phyloP scores from a whole-genome alignment of 495 filamentous ascomycete species.

The Sphaerosporella brunnea region DNA sequence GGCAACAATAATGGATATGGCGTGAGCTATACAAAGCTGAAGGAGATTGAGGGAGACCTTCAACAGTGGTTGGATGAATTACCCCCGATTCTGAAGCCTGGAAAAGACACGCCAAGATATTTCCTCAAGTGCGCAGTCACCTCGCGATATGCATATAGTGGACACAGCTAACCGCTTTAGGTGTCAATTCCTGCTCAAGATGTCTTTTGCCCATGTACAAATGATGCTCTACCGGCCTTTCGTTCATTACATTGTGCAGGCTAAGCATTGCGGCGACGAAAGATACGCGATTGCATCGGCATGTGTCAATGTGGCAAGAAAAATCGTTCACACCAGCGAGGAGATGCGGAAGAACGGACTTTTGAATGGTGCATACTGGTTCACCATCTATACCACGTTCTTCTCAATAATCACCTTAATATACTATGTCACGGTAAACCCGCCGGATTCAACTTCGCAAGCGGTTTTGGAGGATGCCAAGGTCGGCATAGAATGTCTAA shows the following conservation, averaged over 20 bases:
- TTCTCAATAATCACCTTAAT: constrained; percentile 80
- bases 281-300: constrained; percentile 79
- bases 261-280: constrained; percentile 55
- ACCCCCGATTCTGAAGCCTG: constrained; percentile 54
- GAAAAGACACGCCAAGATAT: constrained; percentile 47
- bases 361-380: constrained; percentile 87
- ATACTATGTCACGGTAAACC: constrained; percentile 82
- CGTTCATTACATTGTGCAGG: constrained; percentile 73
- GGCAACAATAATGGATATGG: constrained; percentile 40
- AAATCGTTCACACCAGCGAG: constrained; percentile 79
- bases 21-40: constrained; percentile 73
- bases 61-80: constrained; percentile 68
- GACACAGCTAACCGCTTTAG: constrained; percentile 31
- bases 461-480: constrained; percentile 69
- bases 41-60: constrained; percentile 78
- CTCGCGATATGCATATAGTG: background rate
- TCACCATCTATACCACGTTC: constrained; percentile 88
- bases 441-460: constrained; percentile 53
- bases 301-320: constrained; percentile 77
- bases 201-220: constrained; percentile 79
- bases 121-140: constrained; percentile 48
- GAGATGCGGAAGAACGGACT: constrained; percentile 73
- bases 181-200: constrained; percentile 68
- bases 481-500: constrained; percentile 66
- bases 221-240: constrained; percentile 93